Conservation (phyloP, 306 rosid species). For the Lablab purpureus region DNA sequence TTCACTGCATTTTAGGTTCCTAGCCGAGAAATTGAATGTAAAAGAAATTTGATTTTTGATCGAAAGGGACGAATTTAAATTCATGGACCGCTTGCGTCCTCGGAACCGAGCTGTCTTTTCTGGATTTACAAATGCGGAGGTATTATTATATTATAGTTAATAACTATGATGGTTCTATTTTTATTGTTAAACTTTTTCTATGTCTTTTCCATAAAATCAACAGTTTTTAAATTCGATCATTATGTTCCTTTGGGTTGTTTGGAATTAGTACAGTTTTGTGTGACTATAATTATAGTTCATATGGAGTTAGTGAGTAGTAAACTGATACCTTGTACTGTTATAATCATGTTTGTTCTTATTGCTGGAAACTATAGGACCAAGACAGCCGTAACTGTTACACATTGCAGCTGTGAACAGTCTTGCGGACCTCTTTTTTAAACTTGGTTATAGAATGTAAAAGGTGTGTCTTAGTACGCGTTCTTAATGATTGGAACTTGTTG, state of each 20-base stretch:
- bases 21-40: background rate
- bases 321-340: background rate
- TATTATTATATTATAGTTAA: slow-evolving; percentile 23
- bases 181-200: background rate
- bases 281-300: background rate
- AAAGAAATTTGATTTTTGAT: background rate
- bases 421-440: background rate
- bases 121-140: slow-evolving; percentile 89
- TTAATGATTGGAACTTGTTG: slow-evolving; percentile 7
- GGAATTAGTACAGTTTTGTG: background rate
- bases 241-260: background rate
- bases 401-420: background rate
- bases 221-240: background rate
- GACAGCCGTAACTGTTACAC: background rate
- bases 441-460: background rate
- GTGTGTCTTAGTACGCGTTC: slow-evolving; percentile 10
- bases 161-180: background rate
- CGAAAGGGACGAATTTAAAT: background rate
- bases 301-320: background rate
- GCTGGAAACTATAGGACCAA: background rate
- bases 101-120: slow-evolving; percentile 62
- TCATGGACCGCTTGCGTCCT: slow-evolving; percentile 94
- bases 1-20: background rate
- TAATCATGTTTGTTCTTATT: background rate
- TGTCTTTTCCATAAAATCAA: background rate